Evolutionary conservation across 306 rosid species (phyloP), one percentile per base, ranked within the genome.

Genomic region (Prosopis cineraria): DNA sequence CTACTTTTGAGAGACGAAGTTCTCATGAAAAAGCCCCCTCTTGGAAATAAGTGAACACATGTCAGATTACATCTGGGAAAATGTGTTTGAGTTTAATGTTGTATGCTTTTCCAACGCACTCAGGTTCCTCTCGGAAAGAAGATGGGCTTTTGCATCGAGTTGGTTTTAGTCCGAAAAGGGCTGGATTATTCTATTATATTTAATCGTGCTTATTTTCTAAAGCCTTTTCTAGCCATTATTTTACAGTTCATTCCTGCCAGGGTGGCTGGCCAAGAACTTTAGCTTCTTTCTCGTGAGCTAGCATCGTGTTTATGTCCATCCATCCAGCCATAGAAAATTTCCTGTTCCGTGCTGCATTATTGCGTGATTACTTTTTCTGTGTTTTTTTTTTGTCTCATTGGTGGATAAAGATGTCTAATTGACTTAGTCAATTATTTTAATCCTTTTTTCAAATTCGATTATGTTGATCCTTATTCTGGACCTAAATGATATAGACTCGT

Each of bases 41-140:
- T 40, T 1, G 64, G 77, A 43, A 41, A 66, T 43, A 70, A 22
- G 64, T 24, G 3, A 36, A 29, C 44, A 16, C 59, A 52, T 45
- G 48, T 78, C 75, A 5, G 19, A 39, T 67, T 34, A 11, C 0
- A 39, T 67, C 31, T 40, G n/a, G 50, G 62, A 22, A 72, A 36
- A 13, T 33, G 69, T 77, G 34, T 9, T 40, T 0, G 16, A 5
- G 36, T 71, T 58, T 11, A 24, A 59, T 72, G 79, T 83, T 74
- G 56, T 34, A 22, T 25, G 0, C 55, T 48, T 77, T 55, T 11
- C 34, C 30, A 56, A 22, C 22, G 70, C 34, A 71, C 82, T 66
- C 55, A 80, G 69, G 80, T 10, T 27, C 58, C 74, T 72, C 69
- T 50, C 19, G 19, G 50, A 76, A 84, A 84, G 82, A 63, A 27